phyloP scores from a whole-genome alignment of 1,139 yeast genomes.

The Saccharomycopsis crataegensis region DNA sequence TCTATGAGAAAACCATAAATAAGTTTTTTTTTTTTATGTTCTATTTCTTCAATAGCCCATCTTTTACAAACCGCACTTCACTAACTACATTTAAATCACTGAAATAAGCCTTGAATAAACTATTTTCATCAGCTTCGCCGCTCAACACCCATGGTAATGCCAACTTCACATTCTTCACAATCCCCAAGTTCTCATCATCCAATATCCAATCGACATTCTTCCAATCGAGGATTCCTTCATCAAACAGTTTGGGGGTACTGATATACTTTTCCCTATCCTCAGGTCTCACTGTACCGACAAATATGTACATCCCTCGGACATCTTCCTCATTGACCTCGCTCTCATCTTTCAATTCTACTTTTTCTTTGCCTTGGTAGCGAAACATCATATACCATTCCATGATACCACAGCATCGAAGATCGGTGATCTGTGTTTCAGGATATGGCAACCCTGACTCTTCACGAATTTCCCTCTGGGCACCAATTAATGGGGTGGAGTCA shows the following conservation, averaged over 20 bases:
- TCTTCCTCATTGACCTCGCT: constrained; percentile 24
- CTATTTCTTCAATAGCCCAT: not conserved
- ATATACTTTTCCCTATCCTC: constrained; percentile 16
- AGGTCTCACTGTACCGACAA: constrained; percentile 33
- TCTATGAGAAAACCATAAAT: no score
- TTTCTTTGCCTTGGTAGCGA: not conserved
- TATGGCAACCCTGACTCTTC: constrained; percentile 38
- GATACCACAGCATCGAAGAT: constrained; percentile 30
- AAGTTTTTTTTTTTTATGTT: no score
- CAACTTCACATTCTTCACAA: constrained; percentile 36
- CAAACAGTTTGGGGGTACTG: constrained; percentile 20
- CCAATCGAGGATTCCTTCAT: constrained; percentile 44
- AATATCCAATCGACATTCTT: constrained; percentile 35
- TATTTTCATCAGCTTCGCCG: constrained; percentile 6
- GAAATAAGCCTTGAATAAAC: constrained; percentile 13
- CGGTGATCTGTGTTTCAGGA: constrained; percentile 24
- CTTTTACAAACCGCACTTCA: not conserved
- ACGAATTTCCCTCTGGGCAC: constrained; percentile 37
- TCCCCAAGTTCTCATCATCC: constrained; percentile 36
- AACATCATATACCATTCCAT: constrained; percentile 31
- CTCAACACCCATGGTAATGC: constrained; percentile 23
- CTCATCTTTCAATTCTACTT: not conserved
- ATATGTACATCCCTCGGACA: constrained; percentile 37
- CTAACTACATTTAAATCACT: not conserved
- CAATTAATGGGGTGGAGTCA: constrained; percentile 29